Evolutionary conservation across 352 stramenopile genomes (phyloP).

Genomic region (Globisporangium ultimum): DNA sequence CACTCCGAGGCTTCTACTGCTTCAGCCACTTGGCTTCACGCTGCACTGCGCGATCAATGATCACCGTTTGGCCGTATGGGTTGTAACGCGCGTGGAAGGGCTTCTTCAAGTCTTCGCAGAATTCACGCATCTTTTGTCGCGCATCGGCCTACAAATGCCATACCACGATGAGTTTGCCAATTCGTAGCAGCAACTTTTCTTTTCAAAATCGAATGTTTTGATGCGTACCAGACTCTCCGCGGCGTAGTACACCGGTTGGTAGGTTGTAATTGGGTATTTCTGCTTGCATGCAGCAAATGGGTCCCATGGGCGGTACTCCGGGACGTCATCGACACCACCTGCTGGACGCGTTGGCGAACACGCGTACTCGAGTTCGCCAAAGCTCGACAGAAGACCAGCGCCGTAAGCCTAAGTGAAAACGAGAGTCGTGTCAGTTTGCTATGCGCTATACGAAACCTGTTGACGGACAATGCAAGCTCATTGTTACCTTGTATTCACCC

Average conservation of each 20-base stretch:
- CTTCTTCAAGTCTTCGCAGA: conserved; percentile 93
- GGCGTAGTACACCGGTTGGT: conserved; percentile 97
- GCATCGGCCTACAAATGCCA: conserved; percentile 66
- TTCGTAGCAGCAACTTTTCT: neutral
- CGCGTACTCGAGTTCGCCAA: conserved; percentile 96
- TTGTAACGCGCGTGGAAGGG: conserved; percentile 96
- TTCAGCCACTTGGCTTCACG: conserved; percentile 57
- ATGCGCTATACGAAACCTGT: too few relatives aligned
- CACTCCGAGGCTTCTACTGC: conserved; percentile 6
- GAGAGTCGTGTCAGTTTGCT: too few relatives aligned
- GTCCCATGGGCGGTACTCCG: conserved; percentile 93
- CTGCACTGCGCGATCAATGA: conserved; percentile 68
- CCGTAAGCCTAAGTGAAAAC: conserved; percentile 79
- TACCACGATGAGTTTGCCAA: neutral
- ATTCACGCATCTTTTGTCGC: conserved; percentile 93
- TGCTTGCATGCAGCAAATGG: conserved; percentile 91
- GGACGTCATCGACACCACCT: conserved; percentile 54
- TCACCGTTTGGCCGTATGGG: conserved; percentile 88
- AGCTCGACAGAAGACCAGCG: conserved; percentile 95
- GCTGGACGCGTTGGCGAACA: conserved; percentile 69
- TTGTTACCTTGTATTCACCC: conserved; percentile 87
- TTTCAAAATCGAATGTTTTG: too few relatives aligned
- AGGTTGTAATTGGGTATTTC: conserved; percentile 97
- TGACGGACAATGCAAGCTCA: too few relatives aligned
- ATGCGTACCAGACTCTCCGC: conserved; percentile 88